Percentiles rank a stretch among this genome's conserved stretches.
Conservation (phyloP, 2,329 filamentous ascomycete species). For the Neurospora sp. region DNA sequence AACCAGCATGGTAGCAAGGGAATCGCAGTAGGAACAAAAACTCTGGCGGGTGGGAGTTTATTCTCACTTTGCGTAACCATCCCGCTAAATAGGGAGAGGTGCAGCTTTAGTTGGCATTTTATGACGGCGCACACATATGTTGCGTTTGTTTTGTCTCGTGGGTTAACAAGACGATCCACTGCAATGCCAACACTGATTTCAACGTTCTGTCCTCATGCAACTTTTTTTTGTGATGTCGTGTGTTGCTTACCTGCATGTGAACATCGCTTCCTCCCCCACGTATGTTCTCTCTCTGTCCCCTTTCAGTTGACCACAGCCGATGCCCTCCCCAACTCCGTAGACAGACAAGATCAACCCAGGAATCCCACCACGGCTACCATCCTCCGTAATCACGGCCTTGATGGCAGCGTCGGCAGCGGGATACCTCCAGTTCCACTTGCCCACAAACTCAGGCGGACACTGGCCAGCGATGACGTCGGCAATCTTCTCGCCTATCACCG, state of each 20-base stretch:
- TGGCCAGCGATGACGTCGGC: slow-evolving; percentile 42
- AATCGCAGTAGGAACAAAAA: not conserved
- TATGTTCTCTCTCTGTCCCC: not conserved
- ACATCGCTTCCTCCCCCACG: not conserved
- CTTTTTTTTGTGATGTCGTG: not conserved
- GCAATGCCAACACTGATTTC: slow-evolving; percentile 12
- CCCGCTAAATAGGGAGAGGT: not conserved
- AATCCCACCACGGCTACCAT: slow-evolving; percentile 41
- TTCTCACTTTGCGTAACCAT: not conserved
- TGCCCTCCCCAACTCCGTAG: slow-evolving; percentile 30
- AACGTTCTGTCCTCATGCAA: not conserved
- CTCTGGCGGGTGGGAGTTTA: not conserved
- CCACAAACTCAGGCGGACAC: slow-evolving; percentile 39
- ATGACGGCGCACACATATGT: not conserved
- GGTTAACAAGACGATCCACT: not conserved
- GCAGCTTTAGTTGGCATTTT: not conserved
- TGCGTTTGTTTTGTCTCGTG: not conserved
- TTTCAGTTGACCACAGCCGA: not conserved
- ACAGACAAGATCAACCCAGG: slow-evolving; percentile 34
- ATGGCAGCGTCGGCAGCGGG: slow-evolving; percentile 23
- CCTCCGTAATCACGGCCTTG: slow-evolving; percentile 29
- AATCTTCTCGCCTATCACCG: slow-evolving; percentile 53
- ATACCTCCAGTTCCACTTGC: slow-evolving; percentile 53
- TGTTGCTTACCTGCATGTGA: slow-evolving; percentile 3
- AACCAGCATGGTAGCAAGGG: not conserved